These are phyloP conservation scores for Cynanchum wilfordii DNA, from an alignment of 257 asterid genomes.

Conservation along the genomic window DNA sequence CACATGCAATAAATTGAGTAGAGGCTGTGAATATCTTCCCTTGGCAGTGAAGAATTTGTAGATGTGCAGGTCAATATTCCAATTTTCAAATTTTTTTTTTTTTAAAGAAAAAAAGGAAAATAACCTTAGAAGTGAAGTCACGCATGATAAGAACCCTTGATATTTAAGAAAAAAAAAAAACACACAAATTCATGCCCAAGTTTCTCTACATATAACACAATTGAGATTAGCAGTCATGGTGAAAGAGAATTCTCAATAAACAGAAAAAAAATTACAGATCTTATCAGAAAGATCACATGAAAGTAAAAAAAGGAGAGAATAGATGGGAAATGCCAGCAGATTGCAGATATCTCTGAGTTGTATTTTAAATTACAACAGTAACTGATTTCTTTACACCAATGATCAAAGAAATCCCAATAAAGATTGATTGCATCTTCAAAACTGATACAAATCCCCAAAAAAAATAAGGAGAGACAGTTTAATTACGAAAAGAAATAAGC, in stretches of 20 bases:
- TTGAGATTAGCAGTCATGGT: background rate
- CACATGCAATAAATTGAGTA: background rate
- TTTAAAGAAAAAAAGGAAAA: background rate
- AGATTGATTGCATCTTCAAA: slow-evolving; percentile 18
- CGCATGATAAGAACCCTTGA: slow-evolving; percentile 5
- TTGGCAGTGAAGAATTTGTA: background rate
- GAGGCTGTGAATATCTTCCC: background rate
- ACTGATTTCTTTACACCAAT: slow-evolving; percentile 3
- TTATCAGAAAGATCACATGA: background rate
- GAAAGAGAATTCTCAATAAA: background rate
- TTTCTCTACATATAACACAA: background rate
- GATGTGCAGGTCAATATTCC: background rate
- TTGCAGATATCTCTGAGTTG: slow-evolving; percentile 13
- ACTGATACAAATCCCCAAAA: background rate
- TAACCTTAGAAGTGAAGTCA: slow-evolving; percentile 18
- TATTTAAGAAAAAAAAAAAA: slow-evolving; percentile 3
- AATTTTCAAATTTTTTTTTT: background rate
- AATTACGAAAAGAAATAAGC: background rate
- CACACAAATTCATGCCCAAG: background rate
- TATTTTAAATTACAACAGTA: background rate
- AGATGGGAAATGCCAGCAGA: background rate
- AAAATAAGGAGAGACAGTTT: background rate
- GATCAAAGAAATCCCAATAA: slow-evolving; percentile 9
- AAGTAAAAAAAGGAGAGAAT: background rate
- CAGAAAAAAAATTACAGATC: slow-evolving; percentile 12